Percentiles rank a stretch among this genome's conserved stretches.
These are phyloP conservation scores for Chlorella sp. DNA, from an alignment of 139 green algal species.

Conservation along the genomic window DNA sequence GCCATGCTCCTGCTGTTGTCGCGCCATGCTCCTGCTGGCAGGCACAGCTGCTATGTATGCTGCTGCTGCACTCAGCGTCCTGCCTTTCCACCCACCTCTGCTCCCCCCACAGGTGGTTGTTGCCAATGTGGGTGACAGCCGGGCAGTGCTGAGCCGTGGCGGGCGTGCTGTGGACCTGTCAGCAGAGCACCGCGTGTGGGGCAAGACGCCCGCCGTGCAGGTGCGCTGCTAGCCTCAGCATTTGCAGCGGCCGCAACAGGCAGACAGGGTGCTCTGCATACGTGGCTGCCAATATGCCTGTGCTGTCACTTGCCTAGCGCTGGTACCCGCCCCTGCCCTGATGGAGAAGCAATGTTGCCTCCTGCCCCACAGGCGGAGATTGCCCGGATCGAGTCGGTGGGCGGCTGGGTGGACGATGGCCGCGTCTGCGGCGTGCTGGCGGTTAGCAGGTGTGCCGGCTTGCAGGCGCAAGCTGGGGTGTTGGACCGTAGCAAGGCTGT, in stretches of 20 bases:
- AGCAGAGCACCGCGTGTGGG: conserved; percentile 68
- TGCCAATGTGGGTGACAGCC: conserved; percentile 82
- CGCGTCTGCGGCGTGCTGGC: conserved; percentile 84
- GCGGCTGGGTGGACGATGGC: conserved; percentile 74
- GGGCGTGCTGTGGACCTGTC: conserved; percentile 56
- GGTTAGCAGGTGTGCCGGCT: conserved; percentile 61
- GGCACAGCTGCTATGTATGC: background rate
- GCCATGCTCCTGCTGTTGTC: background rate
- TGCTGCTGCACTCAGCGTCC: background rate
- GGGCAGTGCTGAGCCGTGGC: conserved; percentile 69
- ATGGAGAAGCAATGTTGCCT: too few relatives aligned
- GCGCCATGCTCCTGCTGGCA: background rate
- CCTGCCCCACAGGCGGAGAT: conserved; percentile 44
- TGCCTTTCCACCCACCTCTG: background rate
- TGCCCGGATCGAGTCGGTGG: conserved; percentile 51
- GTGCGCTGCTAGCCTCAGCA: too few relatives aligned
- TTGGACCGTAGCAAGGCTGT: too few relatives aligned
- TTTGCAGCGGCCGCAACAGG: too few relatives aligned
- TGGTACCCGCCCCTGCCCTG: too few relatives aligned
- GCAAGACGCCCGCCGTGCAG: conserved; percentile 36
- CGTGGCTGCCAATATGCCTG: too few relatives aligned
- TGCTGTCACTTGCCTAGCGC: too few relatives aligned
- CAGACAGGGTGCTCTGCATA: too few relatives aligned
- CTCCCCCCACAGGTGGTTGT: conserved; percentile 57
- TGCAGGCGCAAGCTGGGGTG: too few relatives aligned